Evolutionary conservation across 2,329 filamentous ascomycete genomes (phyloP), one percentile per base, ranked within the genome.

Genomic region (Salinomyces thailandicus): DNA sequence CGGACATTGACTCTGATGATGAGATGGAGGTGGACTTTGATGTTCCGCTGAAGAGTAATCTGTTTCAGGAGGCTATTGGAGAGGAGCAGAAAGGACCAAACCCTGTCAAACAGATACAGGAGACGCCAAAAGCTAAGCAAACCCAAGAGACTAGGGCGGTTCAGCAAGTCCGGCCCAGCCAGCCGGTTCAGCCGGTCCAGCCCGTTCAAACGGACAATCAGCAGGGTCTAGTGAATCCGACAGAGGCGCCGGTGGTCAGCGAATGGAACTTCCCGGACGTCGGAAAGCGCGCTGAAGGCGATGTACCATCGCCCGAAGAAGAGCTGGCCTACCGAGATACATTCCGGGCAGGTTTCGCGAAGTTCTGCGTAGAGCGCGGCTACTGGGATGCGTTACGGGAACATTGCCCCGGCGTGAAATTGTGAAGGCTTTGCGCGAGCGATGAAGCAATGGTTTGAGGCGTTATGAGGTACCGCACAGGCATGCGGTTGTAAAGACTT

Each of bases 11-110:
- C 36, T 47, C 42, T 26, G 54, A 57, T 31, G 54, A 55, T 18
- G 52, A 57, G 43, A 57, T 58, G 46, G 52, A 55, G 39, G 53
- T 58, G 33, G 50, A 53, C 26, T 42, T 44, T 31, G 45, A 46
- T 26, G 45, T 44, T 11, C 39, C 46, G 15, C 34, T 42, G 14
- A 26, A 42, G 6, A 33, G 17, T 19, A 54, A 54, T 33, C 39
- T 54, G 2, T 54, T 54, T 33, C 31, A 35, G n/a, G 27, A 36
- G 9, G 33, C n/a, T 11, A 36, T 16, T n/a, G 26, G 19, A 8
- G 15, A 30, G 11, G 27, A 30, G 27, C 27, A 12, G 27, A n/a
- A 16, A 14, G 27, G 8, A 2, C 14, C 11, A 8, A 16, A 15
- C 8, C 14, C 11, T 30, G 27, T 26, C 22, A 26, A 26, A 26